These are phyloP conservation scores for Tulasnella sp. DNA, from an alignment of 768 basidiomycete species.

Conservation along the genomic window DNA sequence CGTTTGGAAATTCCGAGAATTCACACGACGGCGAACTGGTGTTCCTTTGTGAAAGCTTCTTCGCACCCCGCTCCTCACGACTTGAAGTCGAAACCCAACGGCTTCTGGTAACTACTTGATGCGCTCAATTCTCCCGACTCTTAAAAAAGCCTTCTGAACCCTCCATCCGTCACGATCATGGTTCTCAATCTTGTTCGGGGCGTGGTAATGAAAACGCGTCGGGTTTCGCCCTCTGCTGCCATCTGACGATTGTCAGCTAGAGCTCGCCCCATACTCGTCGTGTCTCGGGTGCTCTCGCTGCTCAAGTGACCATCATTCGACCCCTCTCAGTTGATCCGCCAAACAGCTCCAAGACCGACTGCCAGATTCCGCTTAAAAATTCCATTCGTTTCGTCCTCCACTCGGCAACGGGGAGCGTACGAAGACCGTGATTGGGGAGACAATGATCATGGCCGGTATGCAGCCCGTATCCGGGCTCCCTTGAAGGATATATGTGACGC, in stretches of 20 bases:
- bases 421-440: constrained; percentile 25
- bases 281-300: neutral
- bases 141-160: neutral
- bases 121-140: neutral
- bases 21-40: constrained; percentile 13
- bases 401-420: neutral
- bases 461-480: neutral
- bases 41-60: neutral
- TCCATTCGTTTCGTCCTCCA: neutral
- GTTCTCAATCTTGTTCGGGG: neutral
- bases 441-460: neutral
- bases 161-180: neutral
- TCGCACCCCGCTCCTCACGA: neutral
- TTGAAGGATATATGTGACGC: no score
- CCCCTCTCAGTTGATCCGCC: no score
- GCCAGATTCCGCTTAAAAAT: neutral
- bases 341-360: neutral
- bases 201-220: neutral
- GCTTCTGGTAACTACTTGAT: neutral
- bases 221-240: neutral
- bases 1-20: constrained; percentile 18
- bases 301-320: no score
- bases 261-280: neutral
- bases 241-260: neutral
- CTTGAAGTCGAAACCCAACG: neutral